Conservation (phyloP, 2,329 filamentous ascomycete species). For the Immersiporthe knoxdaviesiana region DNA sequence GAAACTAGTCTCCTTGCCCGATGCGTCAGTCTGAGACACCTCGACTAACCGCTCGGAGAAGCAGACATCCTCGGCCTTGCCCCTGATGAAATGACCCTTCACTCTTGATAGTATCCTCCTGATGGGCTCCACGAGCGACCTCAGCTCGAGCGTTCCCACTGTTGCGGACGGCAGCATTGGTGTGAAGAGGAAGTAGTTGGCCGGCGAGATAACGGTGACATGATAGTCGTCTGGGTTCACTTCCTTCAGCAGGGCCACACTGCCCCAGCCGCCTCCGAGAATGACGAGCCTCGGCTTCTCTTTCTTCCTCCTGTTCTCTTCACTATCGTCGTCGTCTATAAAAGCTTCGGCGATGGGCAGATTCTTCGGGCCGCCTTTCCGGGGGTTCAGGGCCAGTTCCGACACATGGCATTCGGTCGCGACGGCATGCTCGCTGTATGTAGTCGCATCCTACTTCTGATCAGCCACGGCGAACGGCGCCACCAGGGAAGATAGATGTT, state of each 20-base stretch:
- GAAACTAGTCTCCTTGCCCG: constrained; percentile 77
- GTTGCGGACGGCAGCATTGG: constrained; percentile 98
- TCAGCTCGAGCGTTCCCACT: constrained; percentile 88
- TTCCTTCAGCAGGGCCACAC: constrained; percentile 87
- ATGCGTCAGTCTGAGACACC: constrained; percentile 71
- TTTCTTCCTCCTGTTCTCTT: constrained; percentile 70
- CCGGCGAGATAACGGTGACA: constrained; percentile 90
- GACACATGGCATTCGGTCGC: constrained; percentile 81
- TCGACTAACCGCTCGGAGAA: constrained; percentile 92
- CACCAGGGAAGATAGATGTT: background rate
- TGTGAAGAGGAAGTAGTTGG: constrained; percentile 97
- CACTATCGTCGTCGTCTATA: constrained; percentile 84
- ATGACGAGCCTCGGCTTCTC: constrained; percentile 93
- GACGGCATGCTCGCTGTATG: constrained; percentile 74
- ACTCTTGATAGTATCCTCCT: constrained; percentile 79
- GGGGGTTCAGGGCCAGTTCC: constrained; percentile 77
- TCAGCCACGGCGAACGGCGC: background rate
- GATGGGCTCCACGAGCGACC: constrained; percentile 91
- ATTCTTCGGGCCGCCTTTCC: constrained; percentile 89
- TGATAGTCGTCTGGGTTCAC: constrained; percentile 92
- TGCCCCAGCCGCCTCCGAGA: constrained; percentile 92
- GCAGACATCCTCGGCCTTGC: constrained; percentile 83
- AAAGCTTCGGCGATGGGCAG: constrained; percentile 86
- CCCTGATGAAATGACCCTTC: constrained; percentile 87
- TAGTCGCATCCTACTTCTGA: constrained; percentile 69